Base-by-base conservation (phyloP, 768 basidiomycete species). In the Neoboletus subvelutipes region DNA sequence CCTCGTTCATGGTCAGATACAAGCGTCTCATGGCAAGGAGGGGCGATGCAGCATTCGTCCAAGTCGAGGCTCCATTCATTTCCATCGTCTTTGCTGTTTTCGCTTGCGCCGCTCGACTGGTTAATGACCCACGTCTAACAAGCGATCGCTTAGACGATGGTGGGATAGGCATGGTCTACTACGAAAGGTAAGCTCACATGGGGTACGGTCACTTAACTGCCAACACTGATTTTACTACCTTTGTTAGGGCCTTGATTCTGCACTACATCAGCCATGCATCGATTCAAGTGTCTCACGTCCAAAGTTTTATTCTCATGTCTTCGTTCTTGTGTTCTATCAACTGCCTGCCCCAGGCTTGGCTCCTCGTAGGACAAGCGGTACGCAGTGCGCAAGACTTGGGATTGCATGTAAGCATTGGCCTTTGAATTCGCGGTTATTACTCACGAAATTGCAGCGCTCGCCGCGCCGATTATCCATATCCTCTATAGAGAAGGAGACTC, bases 281-380 rank as follows among this genome's bases (percentile, higher is more conserved):
- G 54, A 91, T 86, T 40, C 89, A 94, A 71, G 78, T 90, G 50
- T 82, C 86, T 34, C 94, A 95, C 71, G 93, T 95, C 31, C 94
- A 95, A 76, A 90, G 90, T 72, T 88, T 94, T 69, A 83, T 92
- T 59, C 79, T 96, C 54, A 83, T 94, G 81, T 88, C 93, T 50
- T 88, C 92, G 2, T 95, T 94, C 76, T 78, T 96, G 57, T 94
- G 93, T 68, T 93, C 92, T 52, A 81, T 95, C 64, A 96, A 96
- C 67, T 94, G 93, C 68, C 82, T 96, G 50, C 94, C 94, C 3
- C 94, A 94, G 74, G 92, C 93, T 31, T 96, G 94, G 94, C 83
- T 95, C 60, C 80, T 94, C 55, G 83, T 94, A 53, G 94, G 94
- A 42, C 94, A 95, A 71, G 94, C 91, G 24, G 84, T 96, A 46